Percentiles rank a stretch among this genome's conserved stretches.
Evolutionary conservation across 2,329 filamentous ascomycete genomes (phyloP).

Genomic region (Boeremia lycopersici): DNA sequence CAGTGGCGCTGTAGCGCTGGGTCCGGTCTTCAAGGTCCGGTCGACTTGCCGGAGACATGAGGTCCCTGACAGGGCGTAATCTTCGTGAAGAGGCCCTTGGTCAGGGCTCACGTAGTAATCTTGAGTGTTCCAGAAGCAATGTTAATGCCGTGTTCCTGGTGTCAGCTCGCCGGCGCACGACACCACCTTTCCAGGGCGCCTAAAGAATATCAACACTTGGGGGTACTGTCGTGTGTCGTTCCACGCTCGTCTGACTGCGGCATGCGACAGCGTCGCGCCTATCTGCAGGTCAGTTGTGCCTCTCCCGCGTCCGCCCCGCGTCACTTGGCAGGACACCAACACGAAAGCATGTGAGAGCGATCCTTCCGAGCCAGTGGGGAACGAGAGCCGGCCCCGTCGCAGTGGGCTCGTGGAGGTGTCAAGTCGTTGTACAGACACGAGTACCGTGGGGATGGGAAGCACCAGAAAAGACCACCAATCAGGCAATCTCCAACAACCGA

Average conservation of each 20-base stretch:
- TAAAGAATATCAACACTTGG: conserved; percentile 11
- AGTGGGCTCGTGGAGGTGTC: conserved; percentile 27
- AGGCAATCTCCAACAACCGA: conserved; percentile 4
- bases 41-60: conserved; percentile 5
- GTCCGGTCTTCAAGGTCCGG: not conserved
- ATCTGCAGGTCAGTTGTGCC: conserved; percentile 15
- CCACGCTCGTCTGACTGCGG: conserved; percentile 14
- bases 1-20: not conserved
- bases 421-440: conserved; percentile 6
- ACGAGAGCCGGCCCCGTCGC: conserved; percentile 11
- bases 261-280: conserved; percentile 16
- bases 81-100: conserved; percentile 1
- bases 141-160: conserved; percentile 7
- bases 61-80: conserved; percentile 2
- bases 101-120: conserved; percentile 1
- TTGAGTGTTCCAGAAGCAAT: conserved; percentile 13
- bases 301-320: conserved; percentile 15
- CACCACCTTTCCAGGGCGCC: not conserved
- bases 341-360: conserved; percentile 18
- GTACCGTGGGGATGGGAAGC: conserved; percentile 31
- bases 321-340: conserved; percentile 9
- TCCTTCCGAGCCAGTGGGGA: conserved; percentile 25
- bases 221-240: conserved; percentile 3
- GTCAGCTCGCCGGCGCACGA: conserved; percentile 1
- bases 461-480: conserved; percentile 10